phyloP scores from a whole-genome alignment of 352 stramenopile genomes.

The Globisporangium nodosum region DNA sequence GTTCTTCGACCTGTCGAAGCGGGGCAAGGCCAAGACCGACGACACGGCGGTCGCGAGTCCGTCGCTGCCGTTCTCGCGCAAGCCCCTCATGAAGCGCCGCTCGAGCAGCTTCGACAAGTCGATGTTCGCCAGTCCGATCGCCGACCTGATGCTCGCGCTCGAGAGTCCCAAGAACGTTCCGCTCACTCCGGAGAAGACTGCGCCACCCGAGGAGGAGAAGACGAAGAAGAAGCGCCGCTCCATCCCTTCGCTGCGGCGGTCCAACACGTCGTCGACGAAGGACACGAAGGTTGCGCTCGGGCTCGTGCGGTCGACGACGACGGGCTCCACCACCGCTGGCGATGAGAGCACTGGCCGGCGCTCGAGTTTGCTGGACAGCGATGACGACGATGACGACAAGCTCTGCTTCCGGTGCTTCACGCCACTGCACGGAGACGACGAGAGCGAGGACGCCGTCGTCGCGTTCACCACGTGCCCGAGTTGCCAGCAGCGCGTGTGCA shows the following conservation, averaged over 20 bases:
- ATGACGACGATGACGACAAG: conserved; percentile 47
- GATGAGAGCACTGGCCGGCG: conserved; percentile 3
- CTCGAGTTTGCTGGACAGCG: conserved; percentile 3
- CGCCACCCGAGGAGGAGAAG: conserved; percentile 4
- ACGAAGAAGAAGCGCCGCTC: conserved; percentile 8
- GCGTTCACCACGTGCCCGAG: conserved; percentile 26
- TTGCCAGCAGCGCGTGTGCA: conserved; percentile 64
- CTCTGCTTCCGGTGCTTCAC: conserved; percentile 66
- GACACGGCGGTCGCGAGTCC: conserved; percentile 15
- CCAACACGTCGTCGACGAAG: conserved; percentile 10
- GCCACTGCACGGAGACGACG: conserved; percentile 12
- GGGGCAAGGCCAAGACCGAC: conserved; percentile 23
- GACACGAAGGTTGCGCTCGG: conserved; percentile 11
- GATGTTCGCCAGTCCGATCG: conserved; percentile 21
- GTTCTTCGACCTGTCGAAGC: conserved; percentile 16
- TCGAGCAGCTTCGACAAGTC: conserved; percentile 43
- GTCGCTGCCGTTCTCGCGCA: conserved; percentile 2
- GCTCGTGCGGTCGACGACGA: conserved; percentile 11
- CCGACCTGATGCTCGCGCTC: conserved; percentile 14
- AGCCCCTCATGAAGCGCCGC: conserved; percentile 26
- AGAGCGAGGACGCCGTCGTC: neutral
- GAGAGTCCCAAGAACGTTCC: conserved; percentile 8
- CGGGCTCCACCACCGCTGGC: conserved; percentile 1
- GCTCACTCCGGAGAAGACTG: conserved; percentile 5
- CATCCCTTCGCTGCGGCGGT: conserved; percentile 17